These are phyloP conservation scores for Blastocladiella britannica DNA, from an alignment of 192 early-diverging fungal genomes.

Conservation along the genomic window DNA sequence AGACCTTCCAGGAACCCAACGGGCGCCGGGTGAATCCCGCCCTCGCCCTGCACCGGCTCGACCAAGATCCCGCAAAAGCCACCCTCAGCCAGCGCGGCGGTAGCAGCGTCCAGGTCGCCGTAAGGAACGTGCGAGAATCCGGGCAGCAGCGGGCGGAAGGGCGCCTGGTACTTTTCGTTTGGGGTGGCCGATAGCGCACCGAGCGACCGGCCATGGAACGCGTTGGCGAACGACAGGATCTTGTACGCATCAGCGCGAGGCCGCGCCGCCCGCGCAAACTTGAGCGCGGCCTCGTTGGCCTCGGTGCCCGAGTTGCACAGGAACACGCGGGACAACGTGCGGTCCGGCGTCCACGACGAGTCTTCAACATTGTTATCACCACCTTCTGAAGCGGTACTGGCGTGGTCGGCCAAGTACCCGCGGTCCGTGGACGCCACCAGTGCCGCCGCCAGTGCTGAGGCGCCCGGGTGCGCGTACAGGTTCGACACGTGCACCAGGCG, in stretches of 20 bases:
- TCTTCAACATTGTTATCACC: not conserved
- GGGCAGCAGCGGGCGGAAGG: conserved; percentile 77
- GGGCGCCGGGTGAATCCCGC: conserved; percentile 56
- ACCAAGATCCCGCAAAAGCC: conserved; percentile 80
- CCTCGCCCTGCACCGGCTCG: conserved; percentile 94
- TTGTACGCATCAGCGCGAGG: conserved; percentile 35
- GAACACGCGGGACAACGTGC: conserved; percentile 51
- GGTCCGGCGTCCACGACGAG: conserved; percentile 9
- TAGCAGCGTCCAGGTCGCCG: conserved; percentile 47
- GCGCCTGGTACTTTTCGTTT: conserved; percentile 80
- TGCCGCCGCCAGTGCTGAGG: conserved; percentile 50
- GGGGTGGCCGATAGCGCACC: conserved; percentile 89
- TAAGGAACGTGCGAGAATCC: conserved; percentile 49
- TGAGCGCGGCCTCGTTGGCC: conserved; percentile 92
- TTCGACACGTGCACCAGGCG: conserved; percentile 76
- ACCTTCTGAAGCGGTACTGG: not conserved
- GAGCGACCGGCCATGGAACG: conserved; percentile 92
- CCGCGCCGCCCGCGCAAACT: conserved; percentile 78
- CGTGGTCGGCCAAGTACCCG: conserved; percentile 5
- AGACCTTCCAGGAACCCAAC: conserved; percentile 58
- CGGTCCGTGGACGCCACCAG: conserved; percentile 42
- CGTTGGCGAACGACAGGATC: conserved; percentile 70
- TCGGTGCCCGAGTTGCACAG: conserved; percentile 95
- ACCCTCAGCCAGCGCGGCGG: conserved; percentile 44
- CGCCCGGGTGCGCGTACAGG: conserved; percentile 77